These are phyloP conservation scores for Fusarium chuoi DNA, from an alignment of 2,329 filamentous ascomycete genomes.

Conservation along the genomic window DNA sequence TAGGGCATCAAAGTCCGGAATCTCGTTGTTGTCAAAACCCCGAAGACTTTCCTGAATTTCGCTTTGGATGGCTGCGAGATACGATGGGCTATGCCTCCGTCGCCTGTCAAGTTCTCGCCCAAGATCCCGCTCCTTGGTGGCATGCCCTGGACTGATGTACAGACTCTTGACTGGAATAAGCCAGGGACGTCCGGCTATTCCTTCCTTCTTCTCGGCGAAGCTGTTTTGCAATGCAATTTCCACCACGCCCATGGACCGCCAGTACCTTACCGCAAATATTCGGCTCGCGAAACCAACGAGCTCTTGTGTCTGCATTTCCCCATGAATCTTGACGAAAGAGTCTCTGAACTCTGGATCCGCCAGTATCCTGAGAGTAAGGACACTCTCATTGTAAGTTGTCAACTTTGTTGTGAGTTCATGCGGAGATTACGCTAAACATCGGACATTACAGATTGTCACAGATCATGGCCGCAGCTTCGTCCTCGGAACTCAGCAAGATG, in stretches of 20 bases:
- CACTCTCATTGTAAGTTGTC: not conserved
- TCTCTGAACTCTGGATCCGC: not conserved
- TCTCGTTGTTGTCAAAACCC: too few relatives aligned
- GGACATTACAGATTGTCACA: not conserved
- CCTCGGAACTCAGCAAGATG: not conserved
- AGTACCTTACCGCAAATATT: not conserved
- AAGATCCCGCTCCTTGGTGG: accelerated
- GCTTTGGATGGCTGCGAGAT: not conserved
- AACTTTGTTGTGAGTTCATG: not conserved
- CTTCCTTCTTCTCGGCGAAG: accelerated
- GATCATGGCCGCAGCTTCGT: not conserved
- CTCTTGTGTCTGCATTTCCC: not conserved
- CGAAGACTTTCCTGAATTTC: not conserved
- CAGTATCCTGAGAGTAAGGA: not conserved
- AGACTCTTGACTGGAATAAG: not conserved
- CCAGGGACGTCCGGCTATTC: not conserved
- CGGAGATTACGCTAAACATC: not conserved
- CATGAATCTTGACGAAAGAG: not conserved
- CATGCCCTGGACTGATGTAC: not conserved
- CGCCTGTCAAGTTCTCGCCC: not conserved
- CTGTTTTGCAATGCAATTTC: not conserved
- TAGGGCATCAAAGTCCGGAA: too few relatives aligned
- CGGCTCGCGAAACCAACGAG: accelerated
- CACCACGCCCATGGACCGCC: accelerated
- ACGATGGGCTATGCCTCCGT: not conserved